Percentiles rank a stretch among this genome's conserved stretches.
These are phyloP conservation scores for Phylloporus arenicola DNA, from an alignment of 768 basidiomycete genomes.

Conservation along the genomic window DNA sequence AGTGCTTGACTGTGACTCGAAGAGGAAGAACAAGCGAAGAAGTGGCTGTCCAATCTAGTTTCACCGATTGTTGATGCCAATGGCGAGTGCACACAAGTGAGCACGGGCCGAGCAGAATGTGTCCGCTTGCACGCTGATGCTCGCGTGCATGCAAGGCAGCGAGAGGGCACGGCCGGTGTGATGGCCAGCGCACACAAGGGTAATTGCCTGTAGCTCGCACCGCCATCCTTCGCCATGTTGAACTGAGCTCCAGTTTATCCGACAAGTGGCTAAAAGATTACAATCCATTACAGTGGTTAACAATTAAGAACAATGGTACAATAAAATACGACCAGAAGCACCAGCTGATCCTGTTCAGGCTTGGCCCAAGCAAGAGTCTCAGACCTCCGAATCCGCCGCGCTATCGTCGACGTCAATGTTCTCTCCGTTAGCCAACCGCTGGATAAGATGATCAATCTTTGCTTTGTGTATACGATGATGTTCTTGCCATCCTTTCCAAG, in stretches of 20 bases:
- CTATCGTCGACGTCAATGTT: constrained; percentile 35
- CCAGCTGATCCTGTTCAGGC: neutral
- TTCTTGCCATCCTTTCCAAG: constrained; percentile 94
- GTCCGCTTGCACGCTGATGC: too few species aligned
- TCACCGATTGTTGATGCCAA: too few species aligned
- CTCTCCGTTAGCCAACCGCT: constrained; percentile 55
- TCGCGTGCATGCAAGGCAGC: too few species aligned
- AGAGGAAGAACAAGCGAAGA: neutral
- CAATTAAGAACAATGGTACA: constrained; percentile 3
- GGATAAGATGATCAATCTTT: constrained; percentile 77
- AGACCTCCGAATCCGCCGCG: constrained; percentile 24
- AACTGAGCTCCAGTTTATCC: too few species aligned
- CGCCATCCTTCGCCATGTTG: too few species aligned
- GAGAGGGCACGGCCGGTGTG: too few species aligned
- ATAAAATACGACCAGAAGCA: constrained; percentile 9
- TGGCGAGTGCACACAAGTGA: too few species aligned
- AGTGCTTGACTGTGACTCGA: too few species aligned
- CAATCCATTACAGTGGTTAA: neutral
- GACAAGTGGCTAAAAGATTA: neutral
- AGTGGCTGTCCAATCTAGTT: too few species aligned
- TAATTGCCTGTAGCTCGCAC: too few species aligned
- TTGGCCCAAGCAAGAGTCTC: constrained; percentile 9
- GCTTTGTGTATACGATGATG: constrained; percentile 85
- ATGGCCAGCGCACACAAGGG: too few species aligned
- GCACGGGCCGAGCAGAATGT: too few species aligned